Evolutionary conservation across 148 eudicot genomes (phyloP).

Genomic region (Rhododendron ovatum): DNA sequence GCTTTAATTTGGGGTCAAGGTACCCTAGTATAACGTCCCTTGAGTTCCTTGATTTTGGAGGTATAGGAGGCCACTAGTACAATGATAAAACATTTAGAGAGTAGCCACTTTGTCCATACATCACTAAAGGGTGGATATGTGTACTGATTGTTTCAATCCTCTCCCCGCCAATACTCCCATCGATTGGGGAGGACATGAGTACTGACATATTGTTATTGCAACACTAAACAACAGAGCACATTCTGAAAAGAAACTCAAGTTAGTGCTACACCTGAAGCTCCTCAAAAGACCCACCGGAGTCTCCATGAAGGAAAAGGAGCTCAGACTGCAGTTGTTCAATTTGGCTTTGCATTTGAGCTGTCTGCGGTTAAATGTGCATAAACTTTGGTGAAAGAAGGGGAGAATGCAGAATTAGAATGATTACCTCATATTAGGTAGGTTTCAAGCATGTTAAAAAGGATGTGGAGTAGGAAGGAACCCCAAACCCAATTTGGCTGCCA

Average conservation of each 20-base stretch:
- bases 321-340: slow-evolving; percentile 92
- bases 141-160: neutral
- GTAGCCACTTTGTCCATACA: neutral
- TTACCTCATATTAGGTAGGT: too few relatives aligned
- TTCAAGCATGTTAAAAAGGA: too few relatives aligned
- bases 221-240: neutral
- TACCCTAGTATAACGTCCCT: neutral
- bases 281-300: slow-evolving; percentile 66
- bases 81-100: neutral
- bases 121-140: neutral
- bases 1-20: neutral
- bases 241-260: too few relatives aligned
- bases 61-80: neutral
- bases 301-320: slow-evolving; percentile 74
- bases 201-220: too few relatives aligned
- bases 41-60: neutral
- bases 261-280: slow-evolving; percentile 42
- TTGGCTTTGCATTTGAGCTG: slow-evolving; percentile 82
- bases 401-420: too few relatives aligned
- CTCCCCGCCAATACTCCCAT: neutral
- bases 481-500: too few relatives aligned
- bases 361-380: neutral
- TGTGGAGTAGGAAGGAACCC: too few relatives aligned
- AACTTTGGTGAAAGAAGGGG: too few relatives aligned
- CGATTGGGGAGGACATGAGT: neutral